Conservation (phyloP, 2,329 filamentous ascomycete genomes). For the Phialophora verrucosa region DNA sequence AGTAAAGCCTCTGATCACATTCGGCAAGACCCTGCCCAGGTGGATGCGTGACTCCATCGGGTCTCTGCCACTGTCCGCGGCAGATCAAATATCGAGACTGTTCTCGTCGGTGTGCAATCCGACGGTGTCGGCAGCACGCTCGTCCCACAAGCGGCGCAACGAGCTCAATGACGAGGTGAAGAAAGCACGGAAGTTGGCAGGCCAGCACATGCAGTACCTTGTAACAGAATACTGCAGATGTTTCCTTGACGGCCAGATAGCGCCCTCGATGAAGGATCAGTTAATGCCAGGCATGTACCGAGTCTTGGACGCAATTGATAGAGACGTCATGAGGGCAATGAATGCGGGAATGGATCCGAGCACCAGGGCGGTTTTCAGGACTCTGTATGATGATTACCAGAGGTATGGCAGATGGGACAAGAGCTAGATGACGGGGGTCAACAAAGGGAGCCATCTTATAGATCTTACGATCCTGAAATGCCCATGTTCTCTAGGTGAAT, state of each 20-base stretch:
- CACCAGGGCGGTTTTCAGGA: slow-evolving; percentile 59
- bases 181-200: slow-evolving; percentile 62
- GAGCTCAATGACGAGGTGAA: slow-evolving; percentile 64
- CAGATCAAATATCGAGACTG: slow-evolving; percentile 60
- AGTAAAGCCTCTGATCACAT: slow-evolving; percentile 16
- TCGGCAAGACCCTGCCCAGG: slow-evolving; percentile 35
- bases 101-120: slow-evolving; percentile 67
- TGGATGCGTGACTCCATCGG: slow-evolving; percentile 35
- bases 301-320: slow-evolving; percentile 59
- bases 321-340: slow-evolving; percentile 57
- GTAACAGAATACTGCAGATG: slow-evolving; percentile 62
- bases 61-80: slow-evolving; percentile 44
- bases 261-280: slow-evolving; percentile 58
- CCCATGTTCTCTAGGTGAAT: neutral
- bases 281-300: slow-evolving; percentile 60
- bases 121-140: slow-evolving; percentile 60
- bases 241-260: slow-evolving; percentile 58
- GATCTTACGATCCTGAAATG: neutral
- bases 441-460: too few species aligned
- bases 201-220: slow-evolving; percentile 63
- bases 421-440: slow-evolving; percentile 40
- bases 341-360: slow-evolving; percentile 59
- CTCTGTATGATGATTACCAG: slow-evolving; percentile 59
- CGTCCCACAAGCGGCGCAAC: slow-evolving; percentile 45
- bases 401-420: slow-evolving; percentile 56